phyloP scores from a whole-genome alignment of 805 yeast species.

The Monosporozyma siamensis region DNA sequence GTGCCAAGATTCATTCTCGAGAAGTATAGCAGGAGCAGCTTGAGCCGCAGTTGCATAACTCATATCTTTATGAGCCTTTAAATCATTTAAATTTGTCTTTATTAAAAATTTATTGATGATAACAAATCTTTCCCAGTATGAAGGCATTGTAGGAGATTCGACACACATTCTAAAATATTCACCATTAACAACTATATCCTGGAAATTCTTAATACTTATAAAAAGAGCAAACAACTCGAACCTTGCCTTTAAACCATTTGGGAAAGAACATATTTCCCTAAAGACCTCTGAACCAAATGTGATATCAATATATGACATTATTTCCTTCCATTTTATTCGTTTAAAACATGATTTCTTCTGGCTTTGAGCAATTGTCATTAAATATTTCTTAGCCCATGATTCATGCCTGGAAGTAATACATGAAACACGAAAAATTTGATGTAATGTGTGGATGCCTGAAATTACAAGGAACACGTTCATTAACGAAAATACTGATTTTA shows the following conservation, averaged over 20 bases:
- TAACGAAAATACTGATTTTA: conserved; percentile 32
- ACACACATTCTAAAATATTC: conserved; percentile 37
- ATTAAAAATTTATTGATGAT: conserved; percentile 32
- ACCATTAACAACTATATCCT: conserved; percentile 22
- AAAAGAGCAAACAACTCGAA: conserved; percentile 34
- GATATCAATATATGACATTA: conserved; percentile 18
- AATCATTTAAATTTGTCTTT: conserved; percentile 24
- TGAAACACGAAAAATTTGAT: conserved; percentile 32
- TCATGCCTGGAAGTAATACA: conserved; percentile 15
- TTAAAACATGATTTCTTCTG: conserved; percentile 10
- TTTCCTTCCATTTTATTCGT: conserved; percentile 15
- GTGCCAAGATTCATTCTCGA: conserved; percentile 37
- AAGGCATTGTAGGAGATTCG: conserved; percentile 41
- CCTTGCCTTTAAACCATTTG: conserved; percentile 41
- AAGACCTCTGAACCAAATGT: conserved; percentile 16
- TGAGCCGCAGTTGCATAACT: conserved; percentile 1
- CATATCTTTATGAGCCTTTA: conserved; percentile 16
- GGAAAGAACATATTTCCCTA: conserved; percentile 31
- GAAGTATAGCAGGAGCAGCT: conserved; percentile 30
- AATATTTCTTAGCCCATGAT: conserved; percentile 24
- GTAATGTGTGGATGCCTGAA: conserved; percentile 38
- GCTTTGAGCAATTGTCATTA: conserved; percentile 12
- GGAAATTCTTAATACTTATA: conserved; percentile 13
- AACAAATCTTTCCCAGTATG: conserved; percentile 42
- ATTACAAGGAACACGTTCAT: conserved; percentile 38